Conservation (phyloP, 73 alveolate genomes). For the Paramecium pentaurelia region DNA sequence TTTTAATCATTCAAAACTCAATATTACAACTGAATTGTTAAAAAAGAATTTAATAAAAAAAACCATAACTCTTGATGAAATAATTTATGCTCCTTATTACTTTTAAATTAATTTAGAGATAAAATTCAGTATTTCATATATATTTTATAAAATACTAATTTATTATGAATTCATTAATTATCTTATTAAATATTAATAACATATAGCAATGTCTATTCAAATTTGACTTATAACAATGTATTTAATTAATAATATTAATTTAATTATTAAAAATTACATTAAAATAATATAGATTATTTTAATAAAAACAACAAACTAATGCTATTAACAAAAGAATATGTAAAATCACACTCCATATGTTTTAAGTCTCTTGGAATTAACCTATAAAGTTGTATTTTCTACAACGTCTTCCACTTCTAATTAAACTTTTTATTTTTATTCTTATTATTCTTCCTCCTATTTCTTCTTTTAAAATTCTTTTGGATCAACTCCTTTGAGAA, state of each 20-base stretch:
- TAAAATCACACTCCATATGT: conserved; percentile 23
- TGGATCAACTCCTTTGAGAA: conserved; percentile 7
- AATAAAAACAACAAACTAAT: neutral
- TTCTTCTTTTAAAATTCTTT: neutral
- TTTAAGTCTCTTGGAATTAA: neutral
- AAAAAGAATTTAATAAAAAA: neutral
- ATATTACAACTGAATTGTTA: neutral
- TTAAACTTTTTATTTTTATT: neutral
- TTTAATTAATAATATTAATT: too few species aligned
- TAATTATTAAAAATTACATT: neutral
- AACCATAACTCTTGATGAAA: neutral
- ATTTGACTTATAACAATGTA: neutral
- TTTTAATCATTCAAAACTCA: neutral
- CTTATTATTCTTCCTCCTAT: conserved; percentile 1
- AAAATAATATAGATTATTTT: neutral
- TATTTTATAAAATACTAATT: neutral
- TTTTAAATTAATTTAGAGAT: neutral
- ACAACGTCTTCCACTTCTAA: conserved; percentile 8
- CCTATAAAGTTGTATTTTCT: neutral
- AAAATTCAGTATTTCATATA: neutral
- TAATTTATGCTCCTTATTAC: neutral
- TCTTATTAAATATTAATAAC: too few species aligned
- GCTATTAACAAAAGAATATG: neutral
- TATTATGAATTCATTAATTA: too few species aligned
- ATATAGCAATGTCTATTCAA: neutral